phyloP scores from a whole-genome alignment of 805 yeast species.

The Hanseniaspora singularis region DNA sequence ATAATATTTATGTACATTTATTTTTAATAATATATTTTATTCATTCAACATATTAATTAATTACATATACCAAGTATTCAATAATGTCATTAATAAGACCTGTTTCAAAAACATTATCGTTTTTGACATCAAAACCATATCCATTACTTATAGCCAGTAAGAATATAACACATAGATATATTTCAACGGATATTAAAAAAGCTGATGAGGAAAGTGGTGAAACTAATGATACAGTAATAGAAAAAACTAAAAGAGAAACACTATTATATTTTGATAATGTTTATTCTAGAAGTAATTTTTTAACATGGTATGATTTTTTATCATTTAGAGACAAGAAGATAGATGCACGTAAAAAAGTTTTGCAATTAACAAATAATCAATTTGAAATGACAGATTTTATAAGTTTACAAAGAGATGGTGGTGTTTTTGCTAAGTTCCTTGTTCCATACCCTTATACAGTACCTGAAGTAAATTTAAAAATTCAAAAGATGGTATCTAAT shows the following conservation, averaged over 20 bases:
- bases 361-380: conserved; percentile 32
- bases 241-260: conserved; percentile 38
- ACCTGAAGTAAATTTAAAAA: conserved; percentile 41
- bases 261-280: conserved; percentile 47
- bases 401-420: conserved; percentile 76
- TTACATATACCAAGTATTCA: too few species aligned
- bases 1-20: too few species aligned
- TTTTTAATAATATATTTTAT: too few species aligned
- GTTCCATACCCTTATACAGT: conserved; percentile 43
- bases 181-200: conserved; percentile 33
- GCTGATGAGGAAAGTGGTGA: conserved; percentile 44
- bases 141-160: too few species aligned
- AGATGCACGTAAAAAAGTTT: conserved; percentile 32
- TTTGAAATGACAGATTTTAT: conserved; percentile 47
- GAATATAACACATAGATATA: conserved; percentile 28
- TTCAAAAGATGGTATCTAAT: conserved; percentile 28
- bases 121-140: too few species aligned
- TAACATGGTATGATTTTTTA: conserved; percentile 34
- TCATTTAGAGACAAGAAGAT: conserved; percentile 30
- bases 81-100: too few species aligned
- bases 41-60: too few species aligned
- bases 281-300: conserved; percentile 38
- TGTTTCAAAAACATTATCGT: too few species aligned
- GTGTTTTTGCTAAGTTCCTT: conserved; percentile 72
- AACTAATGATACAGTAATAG: conserved; percentile 41